phyloP scores from a whole-genome alignment of 169 alveolate species.

The Eimeria brunetti region DNA sequence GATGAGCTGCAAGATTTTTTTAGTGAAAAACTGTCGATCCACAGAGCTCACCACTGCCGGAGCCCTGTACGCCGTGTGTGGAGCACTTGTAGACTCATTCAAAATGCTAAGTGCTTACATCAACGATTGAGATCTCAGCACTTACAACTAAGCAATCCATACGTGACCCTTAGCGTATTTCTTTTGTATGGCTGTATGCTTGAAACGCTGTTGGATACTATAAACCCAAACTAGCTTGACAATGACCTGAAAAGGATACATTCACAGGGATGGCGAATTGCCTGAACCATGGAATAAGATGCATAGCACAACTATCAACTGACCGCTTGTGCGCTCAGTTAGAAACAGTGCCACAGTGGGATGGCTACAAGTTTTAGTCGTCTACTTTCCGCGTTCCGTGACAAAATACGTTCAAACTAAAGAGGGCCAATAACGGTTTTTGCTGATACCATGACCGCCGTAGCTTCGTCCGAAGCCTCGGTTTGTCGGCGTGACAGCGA shows the following conservation, averaged over 20 bases:
- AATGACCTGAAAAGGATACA: neutral
- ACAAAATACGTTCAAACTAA: neutral
- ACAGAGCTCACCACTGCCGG: neutral
- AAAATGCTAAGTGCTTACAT: neutral
- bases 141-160: neutral
- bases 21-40: neutral
- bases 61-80: too few relatives aligned
- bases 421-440: neutral
- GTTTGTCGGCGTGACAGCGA: neutral
- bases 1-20: neutral
- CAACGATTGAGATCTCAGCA: neutral
- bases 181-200: neutral
- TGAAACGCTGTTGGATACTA: neutral
- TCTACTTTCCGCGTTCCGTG: neutral
- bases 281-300: neutral
- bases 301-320: neutral
- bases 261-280: neutral
- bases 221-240: neutral
- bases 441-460: neutral
- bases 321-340: neutral
- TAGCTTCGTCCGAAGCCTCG: neutral
- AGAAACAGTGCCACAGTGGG: neutral
- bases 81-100: neutral
- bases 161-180: neutral
- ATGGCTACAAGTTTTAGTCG: neutral